Conservation (phyloP, 2,329 filamentous ascomycete species). For the Lecanicillium sp. region DNA sequence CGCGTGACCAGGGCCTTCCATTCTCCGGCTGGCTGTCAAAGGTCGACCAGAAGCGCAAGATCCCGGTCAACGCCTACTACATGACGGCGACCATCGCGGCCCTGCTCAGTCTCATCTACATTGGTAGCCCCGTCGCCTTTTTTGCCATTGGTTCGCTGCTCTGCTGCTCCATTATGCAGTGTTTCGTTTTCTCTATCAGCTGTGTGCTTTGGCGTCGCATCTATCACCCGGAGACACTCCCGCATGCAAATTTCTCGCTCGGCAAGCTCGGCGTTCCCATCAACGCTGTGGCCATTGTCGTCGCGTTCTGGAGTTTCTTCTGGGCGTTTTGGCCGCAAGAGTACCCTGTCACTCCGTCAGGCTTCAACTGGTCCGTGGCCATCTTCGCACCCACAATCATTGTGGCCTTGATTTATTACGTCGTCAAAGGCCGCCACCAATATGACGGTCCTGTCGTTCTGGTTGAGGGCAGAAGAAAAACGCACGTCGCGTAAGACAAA, state of each 20-base stretch:
- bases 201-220: slow-evolving; percentile 16
- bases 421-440: slow-evolving; percentile 3
- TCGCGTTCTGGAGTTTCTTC: slow-evolving; percentile 14
- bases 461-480: slow-evolving; percentile 14
- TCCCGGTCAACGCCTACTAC: slow-evolving; percentile 14
- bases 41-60: slow-evolving; percentile 9
- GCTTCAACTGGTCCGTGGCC: slow-evolving; percentile 15
- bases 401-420: slow-evolving; percentile 13
- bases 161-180: slow-evolving; percentile 15
- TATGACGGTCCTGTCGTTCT: slow-evolving; percentile 14
- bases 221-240: slow-evolving; percentile 14
- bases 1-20: slow-evolving; percentile 13
- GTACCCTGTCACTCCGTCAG: slow-evolving; percentile 13
- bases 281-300: slow-evolving; percentile 9
- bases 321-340: slow-evolving; percentile 17
- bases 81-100: slow-evolving; percentile 7
- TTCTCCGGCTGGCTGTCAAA: slow-evolving; percentile 9
- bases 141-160: slow-evolving; percentile 16
- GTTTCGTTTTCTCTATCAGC: slow-evolving; percentile 14
- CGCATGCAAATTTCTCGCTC: slow-evolving; percentile 13
- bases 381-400: slow-evolving; percentile 12
- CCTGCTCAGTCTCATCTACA: slow-evolving; percentile 13
- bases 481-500: not conserved
- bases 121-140: slow-evolving; percentile 16
- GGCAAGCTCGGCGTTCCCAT: slow-evolving; percentile 14